phyloP scores from a whole-genome alignment of 2,329 filamentous ascomycete genomes.

The Seiridium cupressi region DNA sequence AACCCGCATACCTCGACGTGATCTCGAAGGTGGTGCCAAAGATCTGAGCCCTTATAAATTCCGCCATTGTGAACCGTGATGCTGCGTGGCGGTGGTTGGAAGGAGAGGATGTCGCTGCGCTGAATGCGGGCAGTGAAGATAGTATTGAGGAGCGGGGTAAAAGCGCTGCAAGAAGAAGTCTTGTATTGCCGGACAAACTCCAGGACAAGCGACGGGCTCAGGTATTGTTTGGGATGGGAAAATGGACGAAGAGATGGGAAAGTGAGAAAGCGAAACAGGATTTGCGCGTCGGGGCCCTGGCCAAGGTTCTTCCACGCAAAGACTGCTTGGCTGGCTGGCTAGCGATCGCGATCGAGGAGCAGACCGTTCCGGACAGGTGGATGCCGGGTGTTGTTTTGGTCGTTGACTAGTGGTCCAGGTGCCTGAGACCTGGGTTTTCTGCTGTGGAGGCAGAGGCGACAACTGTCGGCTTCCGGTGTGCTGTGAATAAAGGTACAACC shows the following conservation, averaged over 20 bases:
- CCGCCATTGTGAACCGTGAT: conserved; percentile 72
- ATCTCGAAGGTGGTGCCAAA: conserved; percentile 99
- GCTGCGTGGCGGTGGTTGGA: background rate
- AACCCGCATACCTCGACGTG: conserved; percentile 75
- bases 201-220: too few relatives aligned
- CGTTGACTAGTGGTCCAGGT: background rate
- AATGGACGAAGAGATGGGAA: conserved; percentile 7
- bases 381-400: conserved; percentile 5
- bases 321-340: background rate
- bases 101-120: background rate
- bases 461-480: background rate
- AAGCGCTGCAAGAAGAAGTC: background rate
- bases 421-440: background rate
- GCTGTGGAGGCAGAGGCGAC: background rate
- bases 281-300: conserved; percentile 6
- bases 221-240: conserved; percentile 2
- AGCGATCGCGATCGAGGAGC: conserved; percentile 4
- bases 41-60: conserved; percentile 98
- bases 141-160: background rate
- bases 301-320: conserved; percentile 9
- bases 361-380: conserved; percentile 5
- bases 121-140: background rate
- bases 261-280: conserved; percentile 6
- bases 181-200: background rate
- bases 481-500: too few relatives aligned